A percentile compares a stretch with the other conserved stretches of the same genome.
These are phyloP conservation scores for Endoconidiophora polonica DNA, from an alignment of 2,329 filamentous ascomycete genomes.

Conservation along the genomic window DNA sequence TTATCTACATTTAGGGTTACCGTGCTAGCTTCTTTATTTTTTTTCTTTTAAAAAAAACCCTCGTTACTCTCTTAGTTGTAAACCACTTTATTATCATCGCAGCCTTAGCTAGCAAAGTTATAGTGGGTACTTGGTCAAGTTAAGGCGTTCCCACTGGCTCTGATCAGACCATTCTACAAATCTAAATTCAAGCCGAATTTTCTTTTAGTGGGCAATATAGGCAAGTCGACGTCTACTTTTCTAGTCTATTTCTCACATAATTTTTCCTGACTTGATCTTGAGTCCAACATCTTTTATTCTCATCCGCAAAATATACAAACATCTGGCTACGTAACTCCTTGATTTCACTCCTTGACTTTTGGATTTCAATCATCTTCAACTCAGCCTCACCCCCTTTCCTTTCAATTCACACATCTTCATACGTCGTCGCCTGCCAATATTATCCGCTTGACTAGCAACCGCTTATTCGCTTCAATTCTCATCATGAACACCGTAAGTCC, in stretches of 20 bases:
- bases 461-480: too few species aligned
- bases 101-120: background rate
- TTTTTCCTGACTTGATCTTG: too few species aligned
- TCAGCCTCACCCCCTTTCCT: background rate
- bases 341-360: background rate
- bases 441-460: too few species aligned
- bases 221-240: constrained; percentile 1
- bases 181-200: constrained; percentile 4
- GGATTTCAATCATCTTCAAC: background rate
- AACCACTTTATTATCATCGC: background rate
- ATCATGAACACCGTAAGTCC: constrained; percentile 39
- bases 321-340: background rate
- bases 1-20: too few species aligned
- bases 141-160: background rate
- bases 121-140: background rate
- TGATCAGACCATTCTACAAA: constrained; percentile 3
- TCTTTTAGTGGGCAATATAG: background rate
- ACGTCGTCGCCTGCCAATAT: background rate
- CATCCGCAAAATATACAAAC: background rate
- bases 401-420: constrained; percentile 5
- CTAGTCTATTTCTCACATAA: too few species aligned
- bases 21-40: too few species aligned
- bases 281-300: too few species aligned
- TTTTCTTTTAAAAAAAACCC: background rate
- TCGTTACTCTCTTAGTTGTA: too few species aligned